A percentile compares a stretch with the other conserved stretches of the same genome.
phyloP scores from a whole-genome alignment of 225 moss, liverwort and hornwort genomes.

The Pseudisothecium myosuroides region DNA sequence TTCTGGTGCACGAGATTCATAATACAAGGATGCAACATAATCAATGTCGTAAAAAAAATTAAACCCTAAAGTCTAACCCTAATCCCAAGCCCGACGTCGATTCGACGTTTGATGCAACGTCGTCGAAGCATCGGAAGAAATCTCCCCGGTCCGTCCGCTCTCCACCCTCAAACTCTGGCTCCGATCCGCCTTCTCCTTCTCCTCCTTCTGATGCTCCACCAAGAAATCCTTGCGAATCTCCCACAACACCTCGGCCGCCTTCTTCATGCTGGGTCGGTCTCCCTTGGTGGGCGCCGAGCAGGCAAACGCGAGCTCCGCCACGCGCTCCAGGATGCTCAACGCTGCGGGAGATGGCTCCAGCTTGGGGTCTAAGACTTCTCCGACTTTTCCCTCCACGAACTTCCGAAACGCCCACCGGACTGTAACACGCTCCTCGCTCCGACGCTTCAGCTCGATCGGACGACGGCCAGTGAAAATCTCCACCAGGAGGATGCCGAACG shows the following conservation, averaged over 20 bases:
- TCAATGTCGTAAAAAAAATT: neutral
- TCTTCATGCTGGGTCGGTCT: conserved; percentile 55
- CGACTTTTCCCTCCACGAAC: conserved; percentile 37
- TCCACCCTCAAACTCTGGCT: neutral
- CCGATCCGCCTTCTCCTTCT: neutral
- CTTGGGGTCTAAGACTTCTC: conserved; percentile 33
- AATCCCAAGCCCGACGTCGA: neutral
- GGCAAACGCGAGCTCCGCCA: conserved; percentile 56
- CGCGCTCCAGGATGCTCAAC: conserved; percentile 8
- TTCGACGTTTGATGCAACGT: conserved; percentile 4
- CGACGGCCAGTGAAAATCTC: conserved; percentile 44
- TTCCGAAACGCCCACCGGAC: conserved; percentile 48
- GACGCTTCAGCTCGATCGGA: conserved; percentile 34
- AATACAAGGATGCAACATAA: neutral
- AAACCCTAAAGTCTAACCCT: neutral
- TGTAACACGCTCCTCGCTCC: conserved; percentile 43
- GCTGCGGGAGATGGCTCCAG: conserved; percentile 22
- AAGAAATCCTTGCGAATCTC: conserved; percentile 47
- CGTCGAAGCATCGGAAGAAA: neutral
- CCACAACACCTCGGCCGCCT: conserved; percentile 44
- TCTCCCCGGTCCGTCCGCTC: neutral
- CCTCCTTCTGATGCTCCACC: conserved; percentile 8
- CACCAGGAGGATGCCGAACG: conserved; percentile 40
- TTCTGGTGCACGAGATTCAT: neutral
- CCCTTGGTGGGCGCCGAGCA: conserved; percentile 47